Evolutionary conservation across 2,329 filamentous ascomycete genomes (phyloP).

Genomic region (Colletotrichum sp.): DNA sequence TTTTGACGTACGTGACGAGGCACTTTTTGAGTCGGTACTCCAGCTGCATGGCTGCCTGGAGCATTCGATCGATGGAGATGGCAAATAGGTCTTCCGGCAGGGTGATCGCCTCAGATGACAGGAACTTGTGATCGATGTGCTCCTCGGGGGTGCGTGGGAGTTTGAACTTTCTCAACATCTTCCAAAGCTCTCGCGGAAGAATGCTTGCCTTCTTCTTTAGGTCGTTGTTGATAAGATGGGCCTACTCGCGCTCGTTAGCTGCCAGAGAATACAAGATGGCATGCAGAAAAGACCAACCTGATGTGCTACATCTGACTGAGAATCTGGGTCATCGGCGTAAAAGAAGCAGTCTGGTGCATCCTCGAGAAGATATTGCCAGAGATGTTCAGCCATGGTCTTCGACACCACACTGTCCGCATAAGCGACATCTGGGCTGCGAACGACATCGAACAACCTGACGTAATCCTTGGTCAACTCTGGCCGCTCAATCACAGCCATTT

Average conservation of each 20-base stretch:
- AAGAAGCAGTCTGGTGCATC: not conserved
- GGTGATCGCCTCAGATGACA: not conserved
- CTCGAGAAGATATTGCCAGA: not conserved
- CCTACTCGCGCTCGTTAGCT: not conserved
- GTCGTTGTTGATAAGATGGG: not conserved
- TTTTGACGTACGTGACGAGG: not conserved
- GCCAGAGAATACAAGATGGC: too few relatives aligned
- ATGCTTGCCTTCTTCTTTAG: not conserved
- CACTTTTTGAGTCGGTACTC: fast-evolving
- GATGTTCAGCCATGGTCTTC: not conserved
- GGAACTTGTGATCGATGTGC: not conserved
- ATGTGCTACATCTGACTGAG: not conserved
- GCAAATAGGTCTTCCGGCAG: not conserved
- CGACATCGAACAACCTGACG: not conserved
- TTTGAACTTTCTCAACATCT: not conserved
- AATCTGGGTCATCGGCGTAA: not conserved
- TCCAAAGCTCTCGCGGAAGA: not conserved
- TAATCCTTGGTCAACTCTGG: not conserved
- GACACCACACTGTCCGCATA: not conserved
- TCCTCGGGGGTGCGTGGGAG: not conserved
- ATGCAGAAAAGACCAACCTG: too few relatives aligned
- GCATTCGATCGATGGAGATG: not conserved
- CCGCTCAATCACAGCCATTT: too few relatives aligned
- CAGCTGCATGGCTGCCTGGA: not conserved
- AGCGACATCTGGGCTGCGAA: not conserved